Conservation (phyloP, 495 filamentous ascomycete species). For the Aspergillus saccharolyticus region DNA sequence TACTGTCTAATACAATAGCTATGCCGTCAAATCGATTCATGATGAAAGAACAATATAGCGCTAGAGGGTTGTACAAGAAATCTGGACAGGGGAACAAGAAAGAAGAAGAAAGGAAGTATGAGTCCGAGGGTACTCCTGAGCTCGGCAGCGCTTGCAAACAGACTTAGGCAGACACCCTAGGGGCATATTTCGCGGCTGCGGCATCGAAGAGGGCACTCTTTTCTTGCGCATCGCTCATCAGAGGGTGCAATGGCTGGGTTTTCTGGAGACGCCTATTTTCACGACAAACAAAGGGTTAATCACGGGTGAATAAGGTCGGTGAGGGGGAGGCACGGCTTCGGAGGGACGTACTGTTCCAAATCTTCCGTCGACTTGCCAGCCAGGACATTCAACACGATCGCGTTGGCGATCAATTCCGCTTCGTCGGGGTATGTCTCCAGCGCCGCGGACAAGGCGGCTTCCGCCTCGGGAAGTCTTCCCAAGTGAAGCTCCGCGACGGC, state of each 20-base stretch:
- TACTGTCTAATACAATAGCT: conserved; percentile 15
- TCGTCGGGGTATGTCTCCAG: conserved; percentile 66
- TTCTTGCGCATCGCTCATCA: conserved; percentile 65
- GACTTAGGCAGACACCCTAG: conserved; percentile 60
- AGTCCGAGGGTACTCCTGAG: background rate
- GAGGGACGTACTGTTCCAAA: conserved; percentile 51
- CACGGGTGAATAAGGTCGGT: no score
- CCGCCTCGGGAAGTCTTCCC: conserved; percentile 81
- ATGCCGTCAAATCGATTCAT: conserved; percentile 21
- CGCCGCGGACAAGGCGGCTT: conserved; percentile 77
- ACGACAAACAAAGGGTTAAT: conserved; percentile 13
- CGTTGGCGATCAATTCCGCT: conserved; percentile 72
- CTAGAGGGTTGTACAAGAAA: background rate
- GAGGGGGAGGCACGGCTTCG: no score
- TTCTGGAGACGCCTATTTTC: conserved; percentile 53
- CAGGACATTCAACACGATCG: conserved; percentile 70
- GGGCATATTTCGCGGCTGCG: conserved; percentile 70
- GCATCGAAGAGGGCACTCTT: conserved; percentile 77
- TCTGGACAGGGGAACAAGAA: background rate
- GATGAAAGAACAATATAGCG: conserved; percentile 3
- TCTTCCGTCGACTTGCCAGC: conserved; percentile 64
- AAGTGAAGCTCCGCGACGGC: conserved; percentile 90
- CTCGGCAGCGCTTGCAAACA: background rate
- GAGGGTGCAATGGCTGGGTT: conserved; percentile 54
- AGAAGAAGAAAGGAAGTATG: conserved; percentile 13